Percentiles rank a stretch among this genome's conserved stretches.
Evolutionary conservation across 176 grass and related monocot species (phyloP).

Genomic region (Juncus effusus): DNA sequence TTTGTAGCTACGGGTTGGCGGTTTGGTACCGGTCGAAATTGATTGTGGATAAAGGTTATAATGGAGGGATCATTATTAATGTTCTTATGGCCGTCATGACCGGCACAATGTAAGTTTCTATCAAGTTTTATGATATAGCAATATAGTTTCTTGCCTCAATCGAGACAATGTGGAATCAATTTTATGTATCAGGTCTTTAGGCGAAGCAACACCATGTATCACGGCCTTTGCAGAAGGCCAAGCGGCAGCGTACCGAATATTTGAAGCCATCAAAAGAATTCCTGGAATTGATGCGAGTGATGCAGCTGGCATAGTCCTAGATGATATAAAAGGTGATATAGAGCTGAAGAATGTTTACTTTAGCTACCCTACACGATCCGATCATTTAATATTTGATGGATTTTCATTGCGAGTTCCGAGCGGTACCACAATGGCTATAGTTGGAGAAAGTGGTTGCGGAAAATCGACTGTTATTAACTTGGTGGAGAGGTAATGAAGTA

Average conservation of each 20-base stretch:
- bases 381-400: slow-evolving; percentile 59
- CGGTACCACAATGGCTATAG: slow-evolving; percentile 70
- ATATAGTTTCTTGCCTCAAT: neutral
- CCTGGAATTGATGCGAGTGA: slow-evolving; percentile 57
- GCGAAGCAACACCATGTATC: slow-evolving; percentile 58
- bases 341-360: slow-evolving; percentile 81
- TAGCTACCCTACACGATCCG: slow-evolving; percentile 60
- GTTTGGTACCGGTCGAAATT: slow-evolving; percentile 72
- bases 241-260: slow-evolving; percentile 79
- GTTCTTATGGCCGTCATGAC: slow-evolving; percentile 63
- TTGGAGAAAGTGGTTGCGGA: slow-evolving; percentile 81
- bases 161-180: neutral
- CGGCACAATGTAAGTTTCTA: slow-evolving; percentile 61
- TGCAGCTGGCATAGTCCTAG: slow-evolving; percentile 46
- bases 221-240: slow-evolving; percentile 76
- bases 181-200: slow-evolving; percentile 54
- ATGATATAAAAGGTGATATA: slow-evolving; percentile 66
- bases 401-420: slow-evolving; percentile 58
- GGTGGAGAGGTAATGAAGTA: slow-evolving; percentile 35
- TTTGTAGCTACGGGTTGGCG: slow-evolving; percentile 67
- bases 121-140: neutral
- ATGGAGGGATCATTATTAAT: slow-evolving; percentile 65
- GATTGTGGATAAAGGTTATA: slow-evolving; percentile 67
- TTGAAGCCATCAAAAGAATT: slow-evolving; percentile 69
- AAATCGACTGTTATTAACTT: slow-evolving; percentile 81